Conservation (phyloP, 2,329 filamentous ascomycete genomes). For the Helotiales sp. region DNA sequence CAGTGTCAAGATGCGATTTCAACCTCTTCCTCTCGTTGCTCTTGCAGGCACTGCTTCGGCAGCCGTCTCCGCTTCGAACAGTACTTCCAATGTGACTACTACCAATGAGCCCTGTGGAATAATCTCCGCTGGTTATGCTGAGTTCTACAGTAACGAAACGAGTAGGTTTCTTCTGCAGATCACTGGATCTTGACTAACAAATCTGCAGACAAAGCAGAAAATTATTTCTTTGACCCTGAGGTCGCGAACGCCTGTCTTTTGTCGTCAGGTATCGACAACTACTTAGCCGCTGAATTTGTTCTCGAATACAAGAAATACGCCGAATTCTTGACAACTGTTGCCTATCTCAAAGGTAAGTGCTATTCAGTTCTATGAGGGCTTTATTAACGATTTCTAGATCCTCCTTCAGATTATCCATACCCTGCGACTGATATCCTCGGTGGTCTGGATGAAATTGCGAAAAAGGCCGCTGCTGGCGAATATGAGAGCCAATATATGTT, state of each 20-base stretch:
- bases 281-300: constrained; percentile 1
- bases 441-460: constrained; percentile 2
- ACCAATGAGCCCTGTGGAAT: not conserved
- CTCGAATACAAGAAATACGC: constrained; percentile 9
- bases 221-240: not conserved
- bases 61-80: not conserved
- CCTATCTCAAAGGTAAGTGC: constrained; percentile 12
- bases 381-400: not conserved
- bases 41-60: not conserved
- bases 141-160: constrained; percentile 1
- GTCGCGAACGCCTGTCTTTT: constrained; percentile 9
- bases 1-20: not conserved
- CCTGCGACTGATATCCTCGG: constrained; percentile 14
- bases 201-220: not conserved
- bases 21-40: not conserved
- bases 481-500: constrained; percentile 10
- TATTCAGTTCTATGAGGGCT: not conserved
- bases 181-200: not conserved
- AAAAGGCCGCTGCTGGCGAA: not conserved
- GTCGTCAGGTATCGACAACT: constrained; percentile 7
- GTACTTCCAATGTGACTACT: not conserved
- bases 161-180: not conserved
- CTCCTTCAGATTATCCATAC: constrained; percentile 10
- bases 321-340: constrained; percentile 11
- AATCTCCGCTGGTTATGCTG: not conserved